Percentiles rank a stretch among this genome's conserved stretches.
Conservation (phyloP, 208 protist species). For the Trypanosomatidae sp. region DNA sequence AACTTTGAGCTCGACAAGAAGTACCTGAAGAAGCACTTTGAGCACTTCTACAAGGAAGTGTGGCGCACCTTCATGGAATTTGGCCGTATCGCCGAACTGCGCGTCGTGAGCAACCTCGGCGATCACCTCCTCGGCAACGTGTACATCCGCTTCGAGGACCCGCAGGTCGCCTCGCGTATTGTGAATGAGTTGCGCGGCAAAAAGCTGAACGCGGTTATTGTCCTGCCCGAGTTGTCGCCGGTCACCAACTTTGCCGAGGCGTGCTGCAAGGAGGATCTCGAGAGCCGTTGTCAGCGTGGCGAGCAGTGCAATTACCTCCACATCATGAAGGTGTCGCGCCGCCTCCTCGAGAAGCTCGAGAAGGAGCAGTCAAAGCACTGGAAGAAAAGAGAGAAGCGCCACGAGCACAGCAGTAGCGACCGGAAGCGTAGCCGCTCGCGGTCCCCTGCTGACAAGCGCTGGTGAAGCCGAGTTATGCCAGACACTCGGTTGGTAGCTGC, state of each 20-base stretch:
- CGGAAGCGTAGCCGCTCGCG: constrained; percentile 47
- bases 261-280: constrained; percentile 96
- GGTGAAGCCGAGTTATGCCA: background rate
- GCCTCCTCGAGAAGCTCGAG: constrained; percentile 83
- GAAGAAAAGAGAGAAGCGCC: constrained; percentile 50
- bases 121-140: constrained; percentile 98
- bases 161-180: constrained; percentile 86
- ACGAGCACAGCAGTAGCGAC: constrained; percentile 25
- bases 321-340: constrained; percentile 91
- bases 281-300: constrained; percentile 91
- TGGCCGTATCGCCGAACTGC: constrained; percentile 94
- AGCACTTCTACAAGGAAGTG: constrained; percentile 97
- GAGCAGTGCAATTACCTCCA: constrained; percentile 99
- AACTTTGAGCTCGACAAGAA: constrained; percentile 71
- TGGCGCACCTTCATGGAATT: constrained; percentile 94
- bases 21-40: constrained; percentile 94
- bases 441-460: constrained; percentile 1
- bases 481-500: background rate
- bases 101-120: constrained; percentile 96
- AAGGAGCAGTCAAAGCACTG: constrained; percentile 86
- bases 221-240: constrained; percentile 96
- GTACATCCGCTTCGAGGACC: constrained; percentile 96
- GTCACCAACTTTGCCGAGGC: constrained; percentile 98
- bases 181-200: constrained; percentile 84
- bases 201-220: constrained; percentile 83